Percentiles rank a stretch among this genome's conserved stretches.
These are phyloP conservation scores for Canna indica DNA, from an alignment of 176 grass and related monocot species.

Conservation along the genomic window DNA sequence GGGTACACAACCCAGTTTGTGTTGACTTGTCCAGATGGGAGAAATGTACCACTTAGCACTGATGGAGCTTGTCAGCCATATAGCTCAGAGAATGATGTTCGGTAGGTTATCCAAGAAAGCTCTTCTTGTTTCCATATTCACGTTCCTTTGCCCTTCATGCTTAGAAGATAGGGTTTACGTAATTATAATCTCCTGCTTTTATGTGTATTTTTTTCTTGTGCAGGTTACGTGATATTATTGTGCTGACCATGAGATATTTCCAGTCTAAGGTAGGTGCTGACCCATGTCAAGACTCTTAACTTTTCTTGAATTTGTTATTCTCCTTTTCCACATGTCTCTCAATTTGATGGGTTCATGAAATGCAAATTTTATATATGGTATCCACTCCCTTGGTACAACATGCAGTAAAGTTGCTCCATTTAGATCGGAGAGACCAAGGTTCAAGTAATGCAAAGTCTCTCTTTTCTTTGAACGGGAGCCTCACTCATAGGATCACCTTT, in stretches of 20 bases:
- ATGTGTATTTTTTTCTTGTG: neutral
- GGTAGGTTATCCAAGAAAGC: constrained; percentile 23
- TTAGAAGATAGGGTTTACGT: no score
- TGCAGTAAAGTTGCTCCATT: no score
- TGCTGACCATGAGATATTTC: constrained; percentile 77
- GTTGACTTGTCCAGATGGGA: constrained; percentile 44
- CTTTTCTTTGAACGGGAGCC: no score
- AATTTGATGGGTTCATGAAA: no score
- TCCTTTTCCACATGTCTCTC: no score
- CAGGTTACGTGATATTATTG: constrained; percentile 85
- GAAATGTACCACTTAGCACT: constrained; percentile 59
- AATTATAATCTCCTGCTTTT: neutral
- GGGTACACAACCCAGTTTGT: constrained; percentile 76
- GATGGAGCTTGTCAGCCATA: constrained; percentile 32
- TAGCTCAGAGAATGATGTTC: constrained; percentile 43
- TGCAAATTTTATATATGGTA: no score
- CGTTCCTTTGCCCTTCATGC: neutral
- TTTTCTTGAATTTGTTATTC: no score
- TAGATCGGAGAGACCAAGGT: no score
- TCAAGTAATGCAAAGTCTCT: no score
- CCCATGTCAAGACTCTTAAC: no score
- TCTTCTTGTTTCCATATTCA: constrained; percentile 4
- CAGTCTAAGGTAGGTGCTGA: constrained; percentile 54
- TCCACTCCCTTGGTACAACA: no score
- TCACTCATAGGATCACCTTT: no score